Evolutionary conservation across 2,329 filamentous ascomycete species (phyloP).

Genomic region (Sphaerulina populicola): DNA sequence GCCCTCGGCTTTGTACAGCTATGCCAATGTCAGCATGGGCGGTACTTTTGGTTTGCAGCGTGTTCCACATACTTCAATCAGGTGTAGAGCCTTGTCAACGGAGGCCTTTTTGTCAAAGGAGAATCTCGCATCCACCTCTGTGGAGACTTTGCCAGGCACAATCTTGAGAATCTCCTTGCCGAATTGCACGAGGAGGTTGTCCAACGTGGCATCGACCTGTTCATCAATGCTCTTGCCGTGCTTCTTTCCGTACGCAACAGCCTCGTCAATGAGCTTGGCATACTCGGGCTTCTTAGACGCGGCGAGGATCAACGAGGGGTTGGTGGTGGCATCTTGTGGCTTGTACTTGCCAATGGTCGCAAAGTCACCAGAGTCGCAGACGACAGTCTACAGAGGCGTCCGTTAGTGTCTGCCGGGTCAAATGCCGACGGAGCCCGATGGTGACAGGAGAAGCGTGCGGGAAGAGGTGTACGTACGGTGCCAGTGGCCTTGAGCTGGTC

Average conservation of each 20-base stretch:
- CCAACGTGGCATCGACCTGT: conserved; percentile 82
- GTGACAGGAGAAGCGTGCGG: background rate
- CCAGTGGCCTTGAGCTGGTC: conserved; percentile 95
- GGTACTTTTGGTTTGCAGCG: background rate
- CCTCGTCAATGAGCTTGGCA: conserved; percentile 25
- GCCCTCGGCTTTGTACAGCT: conserved; percentile 91
- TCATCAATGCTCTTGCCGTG: conserved; percentile 59
- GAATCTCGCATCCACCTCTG: conserved; percentile 91
- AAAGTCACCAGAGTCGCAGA: conserved; percentile 84
- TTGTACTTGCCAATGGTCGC: conserved; percentile 98
- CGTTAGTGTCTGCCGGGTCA: conserved; percentile 18
- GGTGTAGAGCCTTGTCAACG: conserved; percentile 90
- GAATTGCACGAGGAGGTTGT: conserved; percentile 94
- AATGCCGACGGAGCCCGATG: conserved; percentile 19
- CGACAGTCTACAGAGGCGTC: conserved; percentile 60
- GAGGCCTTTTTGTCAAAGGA: conserved; percentile 92
- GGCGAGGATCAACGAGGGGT: conserved; percentile 96
- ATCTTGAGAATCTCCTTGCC: conserved; percentile 96
- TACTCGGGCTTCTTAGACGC: conserved; percentile 62
- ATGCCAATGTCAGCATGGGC: conserved; percentile 25
- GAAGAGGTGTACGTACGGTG: conserved; percentile 61
- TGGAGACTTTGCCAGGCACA: conserved; percentile 96
- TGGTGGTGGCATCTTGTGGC: conserved; percentile 99
- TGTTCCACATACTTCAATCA: conserved; percentile 67
- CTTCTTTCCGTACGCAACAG: conserved; percentile 72